Percentiles rank a stretch among this genome's conserved stretches.
These are phyloP conservation scores for Aspergillus proliferans DNA, from an alignment of 2,329 filamentous ascomycete species.

Conservation along the genomic window DNA sequence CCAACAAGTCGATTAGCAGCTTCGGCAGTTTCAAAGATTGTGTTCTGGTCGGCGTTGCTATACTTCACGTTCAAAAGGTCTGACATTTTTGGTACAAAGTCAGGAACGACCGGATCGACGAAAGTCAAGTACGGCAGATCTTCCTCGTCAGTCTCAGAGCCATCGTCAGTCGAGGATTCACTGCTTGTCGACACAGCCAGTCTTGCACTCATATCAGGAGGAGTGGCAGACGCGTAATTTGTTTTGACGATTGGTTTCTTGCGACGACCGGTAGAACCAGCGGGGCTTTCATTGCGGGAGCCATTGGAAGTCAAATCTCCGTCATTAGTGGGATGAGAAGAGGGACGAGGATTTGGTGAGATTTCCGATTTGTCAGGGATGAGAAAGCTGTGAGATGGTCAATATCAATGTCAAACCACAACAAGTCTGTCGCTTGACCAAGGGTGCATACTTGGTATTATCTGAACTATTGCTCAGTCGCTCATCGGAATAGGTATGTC, in stretches of 20 bases:
- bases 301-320: not conserved
- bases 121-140: not conserved
- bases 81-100: not conserved
- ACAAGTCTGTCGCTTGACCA: not conserved
- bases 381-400: no score
- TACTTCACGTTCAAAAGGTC: not conserved
- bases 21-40: not conserved
- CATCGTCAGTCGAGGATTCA: not conserved
- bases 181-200: not conserved
- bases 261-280: not conserved
- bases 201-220: not conserved
- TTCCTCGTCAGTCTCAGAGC: not conserved
- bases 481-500: no score
- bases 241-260: not conserved
- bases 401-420: no score
- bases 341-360: not conserved
- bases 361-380: not conserved
- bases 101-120: not conserved
- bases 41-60: not conserved
- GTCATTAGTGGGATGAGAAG: not conserved
- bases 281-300: not conserved
- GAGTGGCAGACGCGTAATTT: not conserved
- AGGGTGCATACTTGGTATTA: not conserved
- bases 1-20: not conserved
- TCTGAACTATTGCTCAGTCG: not conserved